phyloP scores from a whole-genome alignment of 2,329 filamentous ascomycete genomes.

The Fusarium sp. region DNA sequence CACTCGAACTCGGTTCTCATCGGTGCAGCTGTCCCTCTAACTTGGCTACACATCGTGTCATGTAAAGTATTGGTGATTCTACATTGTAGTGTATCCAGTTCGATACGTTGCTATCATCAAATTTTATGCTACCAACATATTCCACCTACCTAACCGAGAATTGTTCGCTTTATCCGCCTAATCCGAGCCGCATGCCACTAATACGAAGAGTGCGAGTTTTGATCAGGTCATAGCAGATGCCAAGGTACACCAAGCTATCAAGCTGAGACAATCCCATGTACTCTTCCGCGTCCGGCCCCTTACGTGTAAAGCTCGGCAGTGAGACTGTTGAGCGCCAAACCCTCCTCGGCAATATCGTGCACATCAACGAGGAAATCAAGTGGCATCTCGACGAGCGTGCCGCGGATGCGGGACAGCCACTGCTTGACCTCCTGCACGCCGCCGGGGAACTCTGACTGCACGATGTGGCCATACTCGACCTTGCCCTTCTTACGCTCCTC shows the following conservation, averaged over 20 bases:
- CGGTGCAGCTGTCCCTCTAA: too few species aligned
- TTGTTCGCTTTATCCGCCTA: background rate
- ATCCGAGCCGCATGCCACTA: background rate
- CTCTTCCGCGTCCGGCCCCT: background rate
- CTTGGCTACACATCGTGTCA: too few species aligned
- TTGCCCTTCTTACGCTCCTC: constrained; percentile 60
- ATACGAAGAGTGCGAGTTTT: background rate
- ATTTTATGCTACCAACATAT: background rate
- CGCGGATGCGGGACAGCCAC: constrained; percentile 70
- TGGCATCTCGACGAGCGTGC: constrained; percentile 88
- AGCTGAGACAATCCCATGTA: too few species aligned
- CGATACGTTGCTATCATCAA: background rate
- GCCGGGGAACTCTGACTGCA: constrained; percentile 78
- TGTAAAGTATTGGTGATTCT: background rate
- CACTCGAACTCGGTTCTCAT: background rate
- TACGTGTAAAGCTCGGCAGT: constrained; percentile 78
- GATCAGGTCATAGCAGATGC: background rate
- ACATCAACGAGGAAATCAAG: constrained; percentile 83
- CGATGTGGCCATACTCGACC: constrained; percentile 88
- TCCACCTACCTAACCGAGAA: background rate
- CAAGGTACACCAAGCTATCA: background rate
- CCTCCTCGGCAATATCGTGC: constrained; percentile 86
- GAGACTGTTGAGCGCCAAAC: constrained; percentile 74
- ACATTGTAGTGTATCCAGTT: background rate
- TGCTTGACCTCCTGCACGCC: constrained; percentile 79